Conservation (phyloP, 139 green algal genomes). For the Chlamydomonas schloesseri region DNA sequence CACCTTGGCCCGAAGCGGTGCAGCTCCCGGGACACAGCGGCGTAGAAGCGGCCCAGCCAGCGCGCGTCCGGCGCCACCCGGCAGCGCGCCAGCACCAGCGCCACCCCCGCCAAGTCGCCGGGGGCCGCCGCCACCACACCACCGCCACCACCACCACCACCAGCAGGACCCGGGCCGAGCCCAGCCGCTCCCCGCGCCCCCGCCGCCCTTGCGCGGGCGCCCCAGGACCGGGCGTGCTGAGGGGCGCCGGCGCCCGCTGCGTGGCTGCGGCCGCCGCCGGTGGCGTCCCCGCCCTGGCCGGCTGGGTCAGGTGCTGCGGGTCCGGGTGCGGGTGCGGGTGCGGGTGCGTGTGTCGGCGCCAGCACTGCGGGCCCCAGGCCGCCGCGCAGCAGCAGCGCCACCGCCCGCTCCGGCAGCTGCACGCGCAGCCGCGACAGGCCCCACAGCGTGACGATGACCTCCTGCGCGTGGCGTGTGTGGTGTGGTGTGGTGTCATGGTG, state of each 20-base stretch:
- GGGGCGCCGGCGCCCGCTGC: too few relatives aligned
- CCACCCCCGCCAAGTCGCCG: slow-evolving; percentile 13
- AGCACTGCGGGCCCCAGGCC: slow-evolving; percentile 1
- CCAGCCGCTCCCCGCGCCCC: background rate
- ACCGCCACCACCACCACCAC: too few relatives aligned
- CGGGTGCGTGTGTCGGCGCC: background rate
- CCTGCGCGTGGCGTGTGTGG: background rate
- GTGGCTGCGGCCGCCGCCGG: background rate
- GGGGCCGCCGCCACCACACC: background rate
- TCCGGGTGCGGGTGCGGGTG: background rate
- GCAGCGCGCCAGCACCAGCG: slow-evolving; percentile 29
- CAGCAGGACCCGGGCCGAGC: too few relatives aligned
- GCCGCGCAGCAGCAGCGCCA: slow-evolving; percentile 23
- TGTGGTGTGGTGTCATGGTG: too few relatives aligned
- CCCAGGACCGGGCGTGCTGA: too few relatives aligned
- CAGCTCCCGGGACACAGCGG: slow-evolving; percentile 6
- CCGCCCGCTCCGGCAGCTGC: slow-evolving; percentile 21
- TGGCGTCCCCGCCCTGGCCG: too few relatives aligned
- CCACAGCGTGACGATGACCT: slow-evolving; percentile 1
- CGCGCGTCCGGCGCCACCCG: slow-evolving; percentile 4
- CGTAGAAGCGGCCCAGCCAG: slow-evolving; percentile 2
- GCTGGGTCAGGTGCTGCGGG: too few relatives aligned
- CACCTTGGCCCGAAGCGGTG: slow-evolving; percentile 17
- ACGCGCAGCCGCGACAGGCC: slow-evolving; percentile 28
- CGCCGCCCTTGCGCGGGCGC: background rate